A percentile compares a stretch with the other conserved stretches of the same genome.
Conservation (phyloP, 176 grass and related monocot species). For the Pontederia crassipes region DNA sequence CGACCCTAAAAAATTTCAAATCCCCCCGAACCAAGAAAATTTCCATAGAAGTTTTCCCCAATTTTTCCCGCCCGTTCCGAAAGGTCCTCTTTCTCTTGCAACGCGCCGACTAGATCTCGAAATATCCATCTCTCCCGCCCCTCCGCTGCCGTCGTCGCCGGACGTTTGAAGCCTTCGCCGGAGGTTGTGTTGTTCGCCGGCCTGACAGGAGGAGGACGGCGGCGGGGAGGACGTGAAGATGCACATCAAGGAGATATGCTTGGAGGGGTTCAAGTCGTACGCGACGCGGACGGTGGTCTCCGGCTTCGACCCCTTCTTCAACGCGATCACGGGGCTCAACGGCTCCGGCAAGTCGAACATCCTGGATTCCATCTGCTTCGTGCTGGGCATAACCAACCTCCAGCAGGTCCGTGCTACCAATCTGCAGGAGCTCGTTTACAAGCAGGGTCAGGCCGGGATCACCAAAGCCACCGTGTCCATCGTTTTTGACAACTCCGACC, state of each 20-base stretch:
- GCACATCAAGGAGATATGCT: constrained; percentile 92
- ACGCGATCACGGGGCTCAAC: constrained; percentile 95
- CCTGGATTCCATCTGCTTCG: constrained; percentile 96
- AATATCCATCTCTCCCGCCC: no score
- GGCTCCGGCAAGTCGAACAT: constrained; percentile 97
- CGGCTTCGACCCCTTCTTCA: constrained; percentile 89
- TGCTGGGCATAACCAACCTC: constrained; percentile 93
- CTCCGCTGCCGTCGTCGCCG: no score
- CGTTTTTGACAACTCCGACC: constrained; percentile 89
- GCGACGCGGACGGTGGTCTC: constrained; percentile 79
- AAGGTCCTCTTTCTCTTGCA: no score
- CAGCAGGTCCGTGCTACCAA: constrained; percentile 70
- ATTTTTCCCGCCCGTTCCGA: no score
- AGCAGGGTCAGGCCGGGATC: constrained; percentile 95
- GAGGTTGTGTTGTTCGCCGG: not conserved
- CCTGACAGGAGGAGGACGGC: not conserved
- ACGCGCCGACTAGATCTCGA: no score
- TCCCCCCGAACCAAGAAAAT: no score
- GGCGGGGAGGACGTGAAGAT: constrained; percentile 14
- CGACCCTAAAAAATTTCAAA: no score
- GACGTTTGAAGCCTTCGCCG: not conserved
- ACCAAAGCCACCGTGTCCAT: constrained; percentile 90
- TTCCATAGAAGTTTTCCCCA: no score
- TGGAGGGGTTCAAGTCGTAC: constrained; percentile 98
- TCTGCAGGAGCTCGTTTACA: constrained; percentile 96